phyloP scores from a whole-genome alignment of 495 filamentous ascomycete species.

The Lasiosphaeriaceae sp. region DNA sequence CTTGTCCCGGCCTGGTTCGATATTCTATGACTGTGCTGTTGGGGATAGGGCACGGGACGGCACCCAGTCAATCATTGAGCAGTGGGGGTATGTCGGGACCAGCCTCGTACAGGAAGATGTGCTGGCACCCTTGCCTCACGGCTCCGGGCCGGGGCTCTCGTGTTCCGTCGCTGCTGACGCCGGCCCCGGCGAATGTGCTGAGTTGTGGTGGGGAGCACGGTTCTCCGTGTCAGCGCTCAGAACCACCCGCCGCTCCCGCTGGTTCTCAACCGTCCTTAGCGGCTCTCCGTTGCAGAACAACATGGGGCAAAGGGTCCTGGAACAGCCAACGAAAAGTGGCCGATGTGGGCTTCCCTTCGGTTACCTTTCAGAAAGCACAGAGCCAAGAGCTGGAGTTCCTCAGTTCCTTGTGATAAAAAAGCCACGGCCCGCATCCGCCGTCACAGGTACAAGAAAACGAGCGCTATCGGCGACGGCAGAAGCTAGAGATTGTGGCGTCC shows the following conservation, averaged over 20 bases:
- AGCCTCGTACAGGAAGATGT: neutral
- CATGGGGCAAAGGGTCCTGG: neutral
- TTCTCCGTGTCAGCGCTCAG: neutral
- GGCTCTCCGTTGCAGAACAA: neutral
- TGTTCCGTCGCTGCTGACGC: neutral
- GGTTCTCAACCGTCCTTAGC: neutral
- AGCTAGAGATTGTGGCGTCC: too few species aligned
- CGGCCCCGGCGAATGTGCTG: neutral
- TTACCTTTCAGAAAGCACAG: too few species aligned
- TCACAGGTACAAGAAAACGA: too few species aligned
- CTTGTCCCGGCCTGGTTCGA: too few species aligned
- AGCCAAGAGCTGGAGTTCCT: too few species aligned
- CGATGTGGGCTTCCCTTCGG: too few species aligned
- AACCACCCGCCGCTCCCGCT: neutral
- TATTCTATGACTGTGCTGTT: too few species aligned
- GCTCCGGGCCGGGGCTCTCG: neutral
- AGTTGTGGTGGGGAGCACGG: neutral
- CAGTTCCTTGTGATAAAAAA: constrained; percentile 1
- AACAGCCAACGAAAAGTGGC: too few species aligned
- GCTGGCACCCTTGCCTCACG: neutral
- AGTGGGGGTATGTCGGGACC: neutral
- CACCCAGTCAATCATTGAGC: too few species aligned
- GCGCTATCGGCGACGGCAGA: too few species aligned
- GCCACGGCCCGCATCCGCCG: neutral
- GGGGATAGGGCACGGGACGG: too few species aligned